Evolutionary conservation across 2,329 filamentous ascomycete species (phyloP).

Genomic region (Colletotrichum plurivorum): DNA sequence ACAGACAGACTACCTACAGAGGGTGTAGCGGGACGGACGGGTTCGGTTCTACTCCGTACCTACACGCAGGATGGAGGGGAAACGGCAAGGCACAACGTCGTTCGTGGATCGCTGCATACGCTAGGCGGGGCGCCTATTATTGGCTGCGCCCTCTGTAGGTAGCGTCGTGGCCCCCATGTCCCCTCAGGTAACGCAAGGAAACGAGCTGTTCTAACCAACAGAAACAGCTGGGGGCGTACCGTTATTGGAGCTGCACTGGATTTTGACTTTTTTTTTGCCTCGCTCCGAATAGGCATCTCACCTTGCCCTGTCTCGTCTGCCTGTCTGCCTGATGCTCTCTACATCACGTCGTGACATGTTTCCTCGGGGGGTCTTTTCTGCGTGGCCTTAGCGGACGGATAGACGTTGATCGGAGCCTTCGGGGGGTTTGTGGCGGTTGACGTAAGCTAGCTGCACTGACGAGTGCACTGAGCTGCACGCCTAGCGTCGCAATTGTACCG

Average conservation of each 20-base stretch:
- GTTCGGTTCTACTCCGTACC: neutral
- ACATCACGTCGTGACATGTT: too few species aligned
- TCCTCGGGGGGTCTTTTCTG: too few species aligned
- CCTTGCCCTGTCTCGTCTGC: neutral
- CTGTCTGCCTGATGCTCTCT: too few species aligned
- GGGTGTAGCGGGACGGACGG: neutral
- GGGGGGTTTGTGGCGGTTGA: slow-evolving; percentile 8
- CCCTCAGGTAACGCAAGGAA: slow-evolving; percentile 18
- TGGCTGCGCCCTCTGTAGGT: slow-evolving; percentile 8
- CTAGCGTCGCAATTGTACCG: slow-evolving; percentile 9
- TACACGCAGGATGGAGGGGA: neutral
- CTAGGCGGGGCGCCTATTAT: slow-evolving; percentile 24
- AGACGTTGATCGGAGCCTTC: neutral
- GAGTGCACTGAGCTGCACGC: neutral
- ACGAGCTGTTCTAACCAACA: slow-evolving; percentile 4
- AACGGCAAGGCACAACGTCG: slow-evolving; percentile 23
- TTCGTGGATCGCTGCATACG: slow-evolving; percentile 2
- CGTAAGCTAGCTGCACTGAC: neutral
- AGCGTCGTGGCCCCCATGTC: slow-evolving; percentile 9
- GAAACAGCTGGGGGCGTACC: neutral
- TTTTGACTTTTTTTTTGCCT: slow-evolving; percentile 12
- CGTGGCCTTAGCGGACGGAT: neutral
- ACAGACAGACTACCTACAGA: too few species aligned
- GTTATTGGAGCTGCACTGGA: neutral
- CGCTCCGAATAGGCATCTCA: neutral